phyloP scores from a whole-genome alignment of 2,329 filamentous ascomycete genomes.

The Fonsecaea multimorphosa region DNA sequence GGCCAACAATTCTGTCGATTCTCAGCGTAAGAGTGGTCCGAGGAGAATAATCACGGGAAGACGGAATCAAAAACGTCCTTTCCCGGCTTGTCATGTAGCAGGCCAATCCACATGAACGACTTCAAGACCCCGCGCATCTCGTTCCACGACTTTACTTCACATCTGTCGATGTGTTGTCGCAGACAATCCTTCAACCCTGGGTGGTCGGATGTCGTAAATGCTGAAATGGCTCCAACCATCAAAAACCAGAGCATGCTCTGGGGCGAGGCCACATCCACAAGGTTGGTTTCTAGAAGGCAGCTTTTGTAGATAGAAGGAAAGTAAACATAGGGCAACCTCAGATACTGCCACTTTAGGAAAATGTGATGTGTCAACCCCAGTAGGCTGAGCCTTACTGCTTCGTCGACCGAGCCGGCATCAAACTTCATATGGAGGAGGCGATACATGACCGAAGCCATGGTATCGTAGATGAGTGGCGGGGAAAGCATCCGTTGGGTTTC shows the following conservation, averaged over 20 bases:
- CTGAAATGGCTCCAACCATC: constrained; percentile 35
- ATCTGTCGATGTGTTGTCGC: constrained; percentile 12
- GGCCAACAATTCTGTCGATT: not conserved
- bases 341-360: constrained; percentile 50
- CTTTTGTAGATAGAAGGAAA: constrained; percentile 32
- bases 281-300: constrained; percentile 24
- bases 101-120: constrained; percentile 44
- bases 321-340: constrained; percentile 36
- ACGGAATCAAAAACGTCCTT: constrained; percentile 37
- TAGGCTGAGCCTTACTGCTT: constrained; percentile 50
- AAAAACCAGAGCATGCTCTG: constrained; percentile 37
- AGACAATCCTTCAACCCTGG: constrained; percentile 24
- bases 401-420: constrained; percentile 41
- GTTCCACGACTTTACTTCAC: constrained; percentile 22
- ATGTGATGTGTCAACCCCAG: constrained; percentile 48
- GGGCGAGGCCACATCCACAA: constrained; percentile 3
- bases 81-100: constrained; percentile 43
- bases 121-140: constrained; percentile 39
- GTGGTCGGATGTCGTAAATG: constrained; percentile 22
- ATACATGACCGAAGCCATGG: constrained; percentile 52
- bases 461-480: constrained; percentile 39
- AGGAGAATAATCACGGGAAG: constrained; percentile 2
- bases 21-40: not conserved
- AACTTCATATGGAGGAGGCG: constrained; percentile 48
- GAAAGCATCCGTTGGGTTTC: constrained; percentile 37